These are phyloP conservation scores for Linum tenue DNA, from an alignment of 345 rosid species.

Conservation along the genomic window DNA sequence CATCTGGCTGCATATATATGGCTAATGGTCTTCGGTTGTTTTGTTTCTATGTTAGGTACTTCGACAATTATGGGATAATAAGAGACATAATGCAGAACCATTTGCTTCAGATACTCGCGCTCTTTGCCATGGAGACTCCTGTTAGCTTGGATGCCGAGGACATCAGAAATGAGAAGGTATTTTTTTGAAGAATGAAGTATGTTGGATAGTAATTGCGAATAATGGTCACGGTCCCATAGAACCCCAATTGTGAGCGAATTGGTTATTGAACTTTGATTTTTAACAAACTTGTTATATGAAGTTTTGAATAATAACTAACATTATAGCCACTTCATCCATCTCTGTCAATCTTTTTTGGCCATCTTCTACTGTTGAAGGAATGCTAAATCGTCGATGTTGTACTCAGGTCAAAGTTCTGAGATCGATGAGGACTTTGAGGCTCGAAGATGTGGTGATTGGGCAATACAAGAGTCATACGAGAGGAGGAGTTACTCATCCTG, in stretches of 20 bases:
- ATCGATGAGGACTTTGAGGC: conserved; percentile 76
- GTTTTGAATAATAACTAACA: too few species aligned
- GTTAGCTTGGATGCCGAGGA: conserved; percentile 97
- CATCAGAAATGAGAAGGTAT: conserved; percentile 92
- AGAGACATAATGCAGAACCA: conserved; percentile 99
- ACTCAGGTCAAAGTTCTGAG: conserved; percentile 86
- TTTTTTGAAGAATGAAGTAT: background rate
- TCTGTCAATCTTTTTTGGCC: too few species aligned
- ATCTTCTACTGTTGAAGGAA: too few species aligned
- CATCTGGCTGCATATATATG: background rate
- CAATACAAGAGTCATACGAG: conserved; percentile 90
- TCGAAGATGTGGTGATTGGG: conserved; percentile 74
- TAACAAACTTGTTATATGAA: too few species aligned
- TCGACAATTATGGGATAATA: conserved; percentile 76
- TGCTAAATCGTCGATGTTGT: background rate
- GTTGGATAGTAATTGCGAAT: too few species aligned
- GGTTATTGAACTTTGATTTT: too few species aligned
- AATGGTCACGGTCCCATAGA: too few species aligned
- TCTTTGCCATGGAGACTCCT: conserved; percentile 99
- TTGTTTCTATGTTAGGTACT: conserved; percentile 30
- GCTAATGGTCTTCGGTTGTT: conserved; percentile 4
- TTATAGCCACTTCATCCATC: too few species aligned
- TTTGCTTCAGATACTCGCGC: conserved; percentile 92
- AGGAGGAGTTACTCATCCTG: conserved; percentile 78
- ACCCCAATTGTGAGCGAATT: too few species aligned